These are phyloP conservation scores for Schwanniomyces pseudopolymorphus DNA, from an alignment of 805 yeast genomes.

Conservation along the genomic window DNA sequence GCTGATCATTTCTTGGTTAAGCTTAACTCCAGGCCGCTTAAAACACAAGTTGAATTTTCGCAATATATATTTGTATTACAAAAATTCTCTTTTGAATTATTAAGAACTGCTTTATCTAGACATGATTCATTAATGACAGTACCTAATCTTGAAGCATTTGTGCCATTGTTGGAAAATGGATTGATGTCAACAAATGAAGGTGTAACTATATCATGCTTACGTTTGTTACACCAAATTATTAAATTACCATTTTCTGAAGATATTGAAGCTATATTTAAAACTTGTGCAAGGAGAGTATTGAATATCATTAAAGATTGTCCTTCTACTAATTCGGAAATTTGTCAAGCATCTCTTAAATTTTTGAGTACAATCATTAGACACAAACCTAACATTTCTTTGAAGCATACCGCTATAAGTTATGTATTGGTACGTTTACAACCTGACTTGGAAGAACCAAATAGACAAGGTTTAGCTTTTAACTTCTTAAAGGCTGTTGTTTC, in stretches of 20 bases:
- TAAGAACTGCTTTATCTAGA: constrained; percentile 68
- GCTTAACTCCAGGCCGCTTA: constrained; percentile 57
- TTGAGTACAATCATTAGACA: constrained; percentile 72
- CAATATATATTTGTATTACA: constrained; percentile 63
- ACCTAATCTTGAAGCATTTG: constrained; percentile 64
- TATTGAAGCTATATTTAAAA: constrained; percentile 50
- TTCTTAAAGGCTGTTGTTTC: constrained; percentile 77
- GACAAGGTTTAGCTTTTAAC: constrained; percentile 84
- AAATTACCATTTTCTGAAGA: constrained; percentile 62
- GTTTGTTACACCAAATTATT: constrained; percentile 58
- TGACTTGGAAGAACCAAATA: constrained; percentile 85
- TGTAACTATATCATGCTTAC: constrained; percentile 67
- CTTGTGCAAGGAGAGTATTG: constrained; percentile 60
- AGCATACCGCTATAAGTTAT: constrained; percentile 71
- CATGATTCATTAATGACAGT: constrained; percentile 60
- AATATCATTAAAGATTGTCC: constrained; percentile 73
- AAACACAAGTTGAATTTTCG: constrained; percentile 55
- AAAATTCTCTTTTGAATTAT: constrained; percentile 71
- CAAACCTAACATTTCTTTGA: constrained; percentile 61
- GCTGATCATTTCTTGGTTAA: constrained; percentile 76
- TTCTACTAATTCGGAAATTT: constrained; percentile 70
- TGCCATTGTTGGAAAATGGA: constrained; percentile 67
- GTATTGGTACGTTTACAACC: constrained; percentile 72
- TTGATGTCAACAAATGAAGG: constrained; percentile 71
- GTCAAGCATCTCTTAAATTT: constrained; percentile 76